Evolutionary conservation across 1,284 basidiomycete species (phyloP).

Genomic region (Jaminaea rosea): DNA sequence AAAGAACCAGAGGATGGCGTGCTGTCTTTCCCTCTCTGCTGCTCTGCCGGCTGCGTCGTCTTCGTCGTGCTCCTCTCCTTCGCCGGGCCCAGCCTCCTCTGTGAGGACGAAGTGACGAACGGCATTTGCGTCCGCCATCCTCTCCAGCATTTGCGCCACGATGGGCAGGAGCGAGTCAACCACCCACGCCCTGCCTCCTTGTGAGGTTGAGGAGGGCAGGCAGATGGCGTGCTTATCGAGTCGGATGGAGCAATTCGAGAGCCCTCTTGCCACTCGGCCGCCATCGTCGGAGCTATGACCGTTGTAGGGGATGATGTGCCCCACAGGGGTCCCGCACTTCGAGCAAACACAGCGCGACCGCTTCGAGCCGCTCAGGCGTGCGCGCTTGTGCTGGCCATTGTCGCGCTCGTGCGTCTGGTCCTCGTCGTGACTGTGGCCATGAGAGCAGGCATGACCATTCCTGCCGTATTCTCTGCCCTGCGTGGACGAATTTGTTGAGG

Average conservation of each 20-base stretch:
- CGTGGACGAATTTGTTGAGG: background rate
- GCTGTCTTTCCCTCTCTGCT: too few species aligned
- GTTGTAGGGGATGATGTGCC: background rate
- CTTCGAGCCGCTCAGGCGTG: too few species aligned
- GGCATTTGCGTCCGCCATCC: slow-evolving; percentile 3
- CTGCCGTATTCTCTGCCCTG: background rate
- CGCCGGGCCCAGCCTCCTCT: background rate
- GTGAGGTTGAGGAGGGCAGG: too few species aligned
- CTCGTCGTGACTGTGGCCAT: background rate
- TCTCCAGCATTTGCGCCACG: slow-evolving; percentile 5
- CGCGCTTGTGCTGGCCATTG: background rate
- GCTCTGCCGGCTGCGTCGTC: too few species aligned
- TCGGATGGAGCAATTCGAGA: background rate
- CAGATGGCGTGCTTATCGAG: background rate
- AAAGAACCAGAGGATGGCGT: too few species aligned
- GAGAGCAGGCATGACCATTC: background rate
- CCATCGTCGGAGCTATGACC: background rate
- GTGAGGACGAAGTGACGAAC: slow-evolving; percentile 6
- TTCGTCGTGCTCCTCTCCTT: too few species aligned
- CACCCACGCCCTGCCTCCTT: too few species aligned
- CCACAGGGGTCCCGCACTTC: too few species aligned
- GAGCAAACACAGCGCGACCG: too few species aligned
- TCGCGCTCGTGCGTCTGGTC: background rate
- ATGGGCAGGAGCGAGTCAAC: slow-evolving; percentile 7
- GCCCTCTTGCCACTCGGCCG: background rate